These are phyloP conservation scores for Tuber calosporum DNA, from an alignment of 495 filamentous ascomycete genomes.

Conservation along the genomic window DNA sequence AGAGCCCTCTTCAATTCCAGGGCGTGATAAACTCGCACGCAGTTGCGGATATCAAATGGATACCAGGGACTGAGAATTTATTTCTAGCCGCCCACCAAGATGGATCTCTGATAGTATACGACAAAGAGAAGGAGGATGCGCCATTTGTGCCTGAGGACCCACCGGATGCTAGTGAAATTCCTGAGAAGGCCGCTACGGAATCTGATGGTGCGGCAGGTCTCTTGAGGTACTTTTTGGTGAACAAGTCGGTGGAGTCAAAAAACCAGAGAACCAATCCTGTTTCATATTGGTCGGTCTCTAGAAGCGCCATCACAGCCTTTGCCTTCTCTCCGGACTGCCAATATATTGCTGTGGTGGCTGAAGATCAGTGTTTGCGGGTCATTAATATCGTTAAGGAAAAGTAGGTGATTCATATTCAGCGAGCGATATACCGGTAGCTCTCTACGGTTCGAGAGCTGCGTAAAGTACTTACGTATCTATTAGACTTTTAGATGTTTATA, in stretches of 20 bases:
- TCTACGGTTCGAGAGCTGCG: neutral
- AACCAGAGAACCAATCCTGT: slow-evolving; percentile 93
- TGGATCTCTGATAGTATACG: slow-evolving; percentile 88
- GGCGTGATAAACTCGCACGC: slow-evolving; percentile 79
- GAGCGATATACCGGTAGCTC: neutral
- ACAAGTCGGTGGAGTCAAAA: slow-evolving; percentile 83
- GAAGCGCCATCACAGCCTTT: slow-evolving; percentile 79
- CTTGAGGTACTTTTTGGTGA: slow-evolving; percentile 45
- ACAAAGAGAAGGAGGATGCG: slow-evolving; percentile 97
- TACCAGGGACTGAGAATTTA: slow-evolving; percentile 86
- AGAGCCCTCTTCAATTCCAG: slow-evolving; percentile 42
- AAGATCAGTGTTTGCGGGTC: slow-evolving; percentile 81
- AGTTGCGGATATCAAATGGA: slow-evolving; percentile 81
- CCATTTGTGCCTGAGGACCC: slow-evolving; percentile 54
- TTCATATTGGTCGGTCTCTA: slow-evolving; percentile 81
- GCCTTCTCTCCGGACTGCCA: slow-evolving; percentile 79
- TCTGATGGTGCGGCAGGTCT: slow-evolving; percentile 22
- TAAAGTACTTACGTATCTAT: slow-evolving; percentile 17
- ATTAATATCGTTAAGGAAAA: slow-evolving; percentile 88
- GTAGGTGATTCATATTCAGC: slow-evolving; percentile 48
- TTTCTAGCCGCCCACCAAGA: slow-evolving; percentile 92
- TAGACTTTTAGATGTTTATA: slow-evolving; percentile 75
- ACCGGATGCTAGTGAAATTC: slow-evolving; percentile 33
- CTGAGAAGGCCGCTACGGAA: slow-evolving; percentile 17
- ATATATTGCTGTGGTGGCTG: slow-evolving; percentile 84